phyloP scores from a whole-genome alignment of 129 eudicot species.

The Glebionis coronaria region DNA sequence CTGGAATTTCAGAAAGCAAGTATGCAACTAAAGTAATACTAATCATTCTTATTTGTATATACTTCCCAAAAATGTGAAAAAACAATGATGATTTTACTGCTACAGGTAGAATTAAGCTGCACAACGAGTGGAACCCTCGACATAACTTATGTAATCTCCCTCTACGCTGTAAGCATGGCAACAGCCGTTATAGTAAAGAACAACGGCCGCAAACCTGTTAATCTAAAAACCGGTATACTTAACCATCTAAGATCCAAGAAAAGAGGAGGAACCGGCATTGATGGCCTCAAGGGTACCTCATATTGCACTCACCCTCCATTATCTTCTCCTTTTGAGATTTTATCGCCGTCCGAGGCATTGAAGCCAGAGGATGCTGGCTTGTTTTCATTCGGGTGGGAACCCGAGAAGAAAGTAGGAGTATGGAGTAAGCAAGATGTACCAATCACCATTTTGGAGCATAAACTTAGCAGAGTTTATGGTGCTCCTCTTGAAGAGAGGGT shows the following conservation, averaged over 20 bases:
- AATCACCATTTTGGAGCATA: constrained; percentile 59
- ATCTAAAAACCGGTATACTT: constrained; percentile 58
- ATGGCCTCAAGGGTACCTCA: constrained; percentile 61
- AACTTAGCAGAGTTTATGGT: constrained; percentile 81
- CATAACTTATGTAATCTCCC: constrained; percentile 66
- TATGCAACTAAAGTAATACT: too few species aligned
- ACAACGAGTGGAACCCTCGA: constrained; percentile 62
- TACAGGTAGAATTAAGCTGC: constrained; percentile 75
- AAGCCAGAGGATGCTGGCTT: constrained; percentile 70
- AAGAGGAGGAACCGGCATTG: constrained; percentile 55
- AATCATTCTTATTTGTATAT: neutral
- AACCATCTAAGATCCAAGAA: constrained; percentile 59
- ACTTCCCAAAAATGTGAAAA: neutral
- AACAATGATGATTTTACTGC: neutral
- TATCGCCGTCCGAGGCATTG: constrained; percentile 71
- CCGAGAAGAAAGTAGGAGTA: constrained; percentile 55
- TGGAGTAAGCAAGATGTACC: constrained; percentile 78
- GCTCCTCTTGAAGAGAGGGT: constrained; percentile 69
- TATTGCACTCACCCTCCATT: constrained; percentile 80
- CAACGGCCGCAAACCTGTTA: constrained; percentile 63
- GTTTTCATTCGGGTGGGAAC: constrained; percentile 75
- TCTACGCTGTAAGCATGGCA: constrained; percentile 78
- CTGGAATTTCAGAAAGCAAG: too few species aligned
- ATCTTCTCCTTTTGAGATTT: constrained; percentile 62
- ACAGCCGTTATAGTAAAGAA: constrained; percentile 83